A percentile compares a stretch with the other conserved stretches of the same genome.
These are phyloP conservation scores for Lojkania enalia DNA, from an alignment of 2,329 filamentous ascomycete genomes.

Conservation along the genomic window DNA sequence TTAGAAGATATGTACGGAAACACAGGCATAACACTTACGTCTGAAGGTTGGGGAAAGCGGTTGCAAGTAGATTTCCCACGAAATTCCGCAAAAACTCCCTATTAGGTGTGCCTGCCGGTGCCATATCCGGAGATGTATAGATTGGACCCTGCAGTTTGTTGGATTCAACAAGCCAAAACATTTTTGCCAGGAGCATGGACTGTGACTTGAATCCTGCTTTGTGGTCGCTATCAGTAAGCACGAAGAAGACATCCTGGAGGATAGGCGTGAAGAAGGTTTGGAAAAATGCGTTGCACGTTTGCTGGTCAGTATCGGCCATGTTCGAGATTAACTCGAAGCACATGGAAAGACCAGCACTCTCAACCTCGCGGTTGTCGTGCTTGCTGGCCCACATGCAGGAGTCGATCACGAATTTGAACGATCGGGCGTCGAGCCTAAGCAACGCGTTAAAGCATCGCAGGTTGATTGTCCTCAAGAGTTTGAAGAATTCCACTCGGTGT, in stretches of 20 bases:
- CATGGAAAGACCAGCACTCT: conserved; percentile 96
- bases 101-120: conserved; percentile 80
- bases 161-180: conserved; percentile 92
- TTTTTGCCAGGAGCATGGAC: conserved; percentile 86
- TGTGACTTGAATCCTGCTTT: conserved; percentile 99
- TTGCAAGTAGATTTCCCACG: conserved; percentile 80
- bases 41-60: conserved; percentile 91
- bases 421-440: conserved; percentile 88
- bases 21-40: conserved; percentile 61
- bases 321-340: conserved; percentile 97
- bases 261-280: conserved; percentile 96
- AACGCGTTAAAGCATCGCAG: conserved; percentile 95
- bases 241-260: conserved; percentile 96
- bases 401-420: conserved; percentile 99
- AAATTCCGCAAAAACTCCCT: conserved; percentile 88
- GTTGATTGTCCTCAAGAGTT: conserved; percentile 93
- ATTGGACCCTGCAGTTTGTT: conserved; percentile 93
- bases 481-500: conserved; percentile 99
- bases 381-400: conserved; percentile 99
- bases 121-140: conserved; percentile 77
- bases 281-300: conserved; percentile 94
- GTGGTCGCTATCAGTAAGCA: conserved; percentile 95
- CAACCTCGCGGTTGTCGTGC: conserved; percentile 97
- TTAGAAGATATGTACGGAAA: conserved; percentile 20
- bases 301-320: conserved; percentile 86